Evolutionary conservation across 495 filamentous ascomycete species (phyloP).

Genomic region (Hypoxylon trugodes): DNA sequence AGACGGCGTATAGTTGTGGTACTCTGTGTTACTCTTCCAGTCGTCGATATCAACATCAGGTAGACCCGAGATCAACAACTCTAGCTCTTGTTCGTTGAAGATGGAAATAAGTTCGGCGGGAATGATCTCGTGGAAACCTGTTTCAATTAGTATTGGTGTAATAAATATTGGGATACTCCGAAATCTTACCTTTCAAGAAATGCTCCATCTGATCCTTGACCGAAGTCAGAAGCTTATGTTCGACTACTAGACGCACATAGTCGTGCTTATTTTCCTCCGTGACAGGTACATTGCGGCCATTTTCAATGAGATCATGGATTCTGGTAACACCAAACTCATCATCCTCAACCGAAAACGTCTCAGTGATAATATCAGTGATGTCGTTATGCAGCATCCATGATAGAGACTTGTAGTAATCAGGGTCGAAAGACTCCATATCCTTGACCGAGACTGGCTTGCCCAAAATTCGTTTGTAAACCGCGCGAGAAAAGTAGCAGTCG

Average conservation of each 20-base stretch:
- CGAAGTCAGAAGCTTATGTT: constrained; percentile 88
- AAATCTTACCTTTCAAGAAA: constrained; percentile 85
- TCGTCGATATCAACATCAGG: constrained; percentile 98
- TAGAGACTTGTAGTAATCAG: constrained; percentile 99
- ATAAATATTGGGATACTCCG: neutral
- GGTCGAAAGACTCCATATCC: constrained; percentile 98
- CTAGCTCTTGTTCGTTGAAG: constrained; percentile 98
- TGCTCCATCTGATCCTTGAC: constrained; percentile 94
- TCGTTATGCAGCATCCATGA: constrained; percentile 99
- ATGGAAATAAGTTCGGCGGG: constrained; percentile 93
- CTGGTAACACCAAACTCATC: constrained; percentile 91
- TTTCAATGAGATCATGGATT: constrained; percentile 84
- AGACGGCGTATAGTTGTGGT: constrained; percentile 95
- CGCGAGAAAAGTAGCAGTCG: constrained; percentile 98
- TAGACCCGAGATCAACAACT: constrained; percentile 94
- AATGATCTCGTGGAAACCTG: constrained; percentile 98
- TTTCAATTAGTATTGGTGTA: constrained; percentile 31
- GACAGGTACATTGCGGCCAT: constrained; percentile 90
- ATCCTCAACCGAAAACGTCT: constrained; percentile 93
- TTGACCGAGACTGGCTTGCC: constrained; percentile 95
- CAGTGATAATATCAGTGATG: constrained; percentile 98
- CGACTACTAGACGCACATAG: constrained; percentile 92
- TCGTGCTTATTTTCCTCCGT: constrained; percentile 99
- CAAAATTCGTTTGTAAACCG: constrained; percentile 97
- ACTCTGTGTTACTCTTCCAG: constrained; percentile 99